Evolutionary conservation across 768 basidiomycete species (phyloP), one percentile per base, ranked within the genome.

Genomic region (Fibroporia radiculosa): DNA sequence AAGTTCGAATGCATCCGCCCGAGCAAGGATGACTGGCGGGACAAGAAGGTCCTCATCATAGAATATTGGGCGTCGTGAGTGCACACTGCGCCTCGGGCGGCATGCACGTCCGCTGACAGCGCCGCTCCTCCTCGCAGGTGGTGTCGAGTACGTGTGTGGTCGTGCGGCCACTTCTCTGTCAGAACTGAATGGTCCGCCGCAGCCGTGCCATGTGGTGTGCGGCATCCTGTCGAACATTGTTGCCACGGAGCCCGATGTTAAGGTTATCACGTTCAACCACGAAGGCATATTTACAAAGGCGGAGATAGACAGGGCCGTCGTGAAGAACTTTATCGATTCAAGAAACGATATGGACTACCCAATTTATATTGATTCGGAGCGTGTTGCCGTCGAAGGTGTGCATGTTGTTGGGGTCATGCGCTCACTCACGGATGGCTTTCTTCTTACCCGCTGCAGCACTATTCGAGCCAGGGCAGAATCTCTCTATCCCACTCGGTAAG

Each of bases 1-100:
- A 43, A 44, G 20, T 62, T 58, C 47, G 52, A 56, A 27, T 50
- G 47, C 29, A 48, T 62, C 45, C 48, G 53, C 28, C 57, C 57
- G 33, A 49, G 40, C 42, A 54, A 52, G 37, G 57, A 58, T 44
- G 57, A 53, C 34, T 62, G 60, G 60, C 37, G 52, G 19, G 48
- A 50, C 28, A 54, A 55, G 32, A 57, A 47, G 42, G 20, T 62
- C 14, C 48, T 60, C 38, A 36, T 62, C n/a, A 51, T 62, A 34
- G 60, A 62, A 41, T 56, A 58, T 28, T 62, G 60, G 60, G 58
- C 60, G 43, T 54, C 60, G 60, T 62, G 45, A 43, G 60, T 60
- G 6, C 2, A n/a, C 3, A 18, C 40, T 36, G 4, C 26, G 33
- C 40, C 40, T 20, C 27, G 40, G 20, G 18, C 27, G 14, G 28